A percentile compares a stretch with the other conserved stretches of the same genome.
These are phyloP conservation scores for Ochetophila trinervis DNA, from an alignment of 306 rosid species.

Conservation along the genomic window DNA sequence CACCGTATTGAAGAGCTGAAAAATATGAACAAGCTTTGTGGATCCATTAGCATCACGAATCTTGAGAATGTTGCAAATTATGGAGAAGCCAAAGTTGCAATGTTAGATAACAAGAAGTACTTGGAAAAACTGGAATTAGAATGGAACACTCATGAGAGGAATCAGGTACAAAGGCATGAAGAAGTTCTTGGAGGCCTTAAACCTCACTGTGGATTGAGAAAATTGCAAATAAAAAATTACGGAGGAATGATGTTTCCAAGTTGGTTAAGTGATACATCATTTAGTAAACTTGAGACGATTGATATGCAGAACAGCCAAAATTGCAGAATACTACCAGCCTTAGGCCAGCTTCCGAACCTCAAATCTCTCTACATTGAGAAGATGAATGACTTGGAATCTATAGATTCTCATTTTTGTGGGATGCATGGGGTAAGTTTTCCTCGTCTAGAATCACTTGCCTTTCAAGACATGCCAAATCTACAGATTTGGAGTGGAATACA, in stretches of 20 bases:
- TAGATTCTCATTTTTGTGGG: background rate
- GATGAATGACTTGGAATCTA: background rate
- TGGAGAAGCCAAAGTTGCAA: constrained; percentile 3
- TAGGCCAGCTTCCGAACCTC: constrained; percentile 20
- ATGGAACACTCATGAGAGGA: constrained; percentile 6
- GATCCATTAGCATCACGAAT: constrained; percentile 20
- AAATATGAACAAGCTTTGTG: constrained; percentile 17
- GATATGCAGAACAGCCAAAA: constrained; percentile 1
- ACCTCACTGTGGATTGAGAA: constrained; percentile 11
- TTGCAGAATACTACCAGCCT: constrained; percentile 3
- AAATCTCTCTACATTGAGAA: constrained; percentile 8
- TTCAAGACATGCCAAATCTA: constrained; percentile 9
- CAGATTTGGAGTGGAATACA: background rate
- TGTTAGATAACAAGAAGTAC: constrained; percentile 19
- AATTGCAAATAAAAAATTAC: constrained; percentile 13
- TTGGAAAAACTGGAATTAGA: constrained; percentile 21
- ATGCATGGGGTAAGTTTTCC: background rate
- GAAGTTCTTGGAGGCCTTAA: constrained; percentile 13
- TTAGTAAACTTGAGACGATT: constrained; percentile 21
- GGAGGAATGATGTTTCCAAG: constrained; percentile 16
- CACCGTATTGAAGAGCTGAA: constrained; percentile 19
- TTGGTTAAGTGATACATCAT: constrained; percentile 18
- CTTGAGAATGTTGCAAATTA: constrained; percentile 27
- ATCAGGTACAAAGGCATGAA: background rate
- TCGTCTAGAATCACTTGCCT: constrained; percentile 5